phyloP scores from a whole-genome alignment of 306 rosid species.

The apple (Malus domestica) region ASM211411v1 NC_041797.1:35383501-35384000 shows the following conservation, averaged over 20 bases:
- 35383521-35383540: too few species aligned
- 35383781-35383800: too few species aligned
- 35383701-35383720: slow-evolving; percentile 16
- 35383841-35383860: slow-evolving; percentile 21
- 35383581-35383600: slow-evolving; percentile 43
- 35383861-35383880: slow-evolving; percentile 35
- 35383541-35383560: slow-evolving; percentile 24
- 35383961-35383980: slow-evolving; percentile 6
- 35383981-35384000: slow-evolving; percentile 44
- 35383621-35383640: background rate
- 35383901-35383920: slow-evolving; percentile 20
- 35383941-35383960: slow-evolving; percentile 30
- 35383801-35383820: too few species aligned
- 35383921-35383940: background rate
- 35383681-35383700: background rate
- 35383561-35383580: slow-evolving; percentile 41
- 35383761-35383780: too few species aligned
- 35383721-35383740: slow-evolving; percentile 7
- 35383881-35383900: slow-evolving; percentile 44
- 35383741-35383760: too few species aligned
- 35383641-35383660: slow-evolving; percentile 24
- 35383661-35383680: slow-evolving; percentile 11
- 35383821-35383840: too few species aligned
- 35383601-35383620: slow-evolving; percentile 23
- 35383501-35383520: slow-evolving; percentile 22